Evolutionary conservation across 2,329 filamentous ascomycete genomes (phyloP).

Genomic region (Endoconidiophora polonica): DNA sequence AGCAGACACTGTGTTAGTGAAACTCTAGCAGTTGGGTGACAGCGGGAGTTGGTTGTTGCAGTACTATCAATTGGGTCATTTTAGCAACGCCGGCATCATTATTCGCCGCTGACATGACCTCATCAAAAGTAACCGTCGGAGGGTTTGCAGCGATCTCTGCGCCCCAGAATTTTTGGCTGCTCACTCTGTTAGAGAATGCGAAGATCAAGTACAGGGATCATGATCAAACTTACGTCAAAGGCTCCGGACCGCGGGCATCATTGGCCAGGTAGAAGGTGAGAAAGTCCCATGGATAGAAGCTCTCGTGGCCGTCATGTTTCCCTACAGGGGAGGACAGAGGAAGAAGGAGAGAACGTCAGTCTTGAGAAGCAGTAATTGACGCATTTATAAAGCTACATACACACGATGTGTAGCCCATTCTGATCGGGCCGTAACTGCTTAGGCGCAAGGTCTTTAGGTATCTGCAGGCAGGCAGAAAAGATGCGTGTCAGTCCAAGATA

Average conservation of each 20-base stretch:
- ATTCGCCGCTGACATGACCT: conserved; percentile 36
- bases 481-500: conserved; percentile 1
- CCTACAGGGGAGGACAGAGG: conserved; percentile 27
- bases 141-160: conserved; percentile 25
- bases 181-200: neutral
- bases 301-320: conserved; percentile 50
- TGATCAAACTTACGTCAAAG: conserved; percentile 18
- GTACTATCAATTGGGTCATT: conserved; percentile 49
- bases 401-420: conserved; percentile 21
- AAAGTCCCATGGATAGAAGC: conserved; percentile 49
- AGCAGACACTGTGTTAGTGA: neutral
- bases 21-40: neutral
- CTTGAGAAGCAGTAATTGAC: neutral
- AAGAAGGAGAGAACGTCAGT: conserved; percentile 4
- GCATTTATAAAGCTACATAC: conserved; percentile 15
- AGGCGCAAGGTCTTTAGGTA: conserved; percentile 20
- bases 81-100: conserved; percentile 37
- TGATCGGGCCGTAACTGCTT: conserved; percentile 17
- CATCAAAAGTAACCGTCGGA: conserved; percentile 42
- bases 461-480: conserved; percentile 16
- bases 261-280: conserved; percentile 30
- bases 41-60: conserved; percentile 14
- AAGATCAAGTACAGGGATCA: neutral
- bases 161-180: conserved; percentile 17
- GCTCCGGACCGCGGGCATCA: conserved; percentile 20